A percentile compares a stretch with the other conserved stretches of the same genome.
These are phyloP conservation scores for Aspergillus sergii DNA, from an alignment of 2,329 filamentous ascomycete species.

Conservation along the genomic window DNA sequence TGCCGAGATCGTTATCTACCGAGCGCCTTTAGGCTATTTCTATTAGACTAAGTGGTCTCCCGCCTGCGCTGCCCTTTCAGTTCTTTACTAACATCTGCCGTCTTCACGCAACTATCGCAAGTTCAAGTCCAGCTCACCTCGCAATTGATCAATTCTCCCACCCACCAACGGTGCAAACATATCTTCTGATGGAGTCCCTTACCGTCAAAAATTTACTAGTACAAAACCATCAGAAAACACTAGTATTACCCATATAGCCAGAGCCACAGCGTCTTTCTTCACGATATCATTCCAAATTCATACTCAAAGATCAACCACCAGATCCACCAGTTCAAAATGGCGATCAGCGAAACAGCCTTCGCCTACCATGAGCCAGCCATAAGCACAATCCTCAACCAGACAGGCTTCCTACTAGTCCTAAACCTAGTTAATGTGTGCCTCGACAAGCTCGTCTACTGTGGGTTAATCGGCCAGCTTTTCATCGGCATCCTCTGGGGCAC, in stretches of 20 bases:
- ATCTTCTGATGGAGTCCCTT: constrained; percentile 7
- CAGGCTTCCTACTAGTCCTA: constrained; percentile 65
- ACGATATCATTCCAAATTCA: background rate
- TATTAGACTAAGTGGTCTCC: background rate
- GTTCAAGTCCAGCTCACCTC: background rate
- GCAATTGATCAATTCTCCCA: background rate
- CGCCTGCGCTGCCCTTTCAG: background rate
- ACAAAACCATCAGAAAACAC: background rate
- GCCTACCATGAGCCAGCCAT: constrained; percentile 68
- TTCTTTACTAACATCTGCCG: background rate
- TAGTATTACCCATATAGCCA: constrained; percentile 2
- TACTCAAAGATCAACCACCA: background rate
- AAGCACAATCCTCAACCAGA: constrained; percentile 59
- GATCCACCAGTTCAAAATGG: background rate
- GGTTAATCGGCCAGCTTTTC: constrained; percentile 71
- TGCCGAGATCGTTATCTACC: background rate
- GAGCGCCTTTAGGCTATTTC: background rate
- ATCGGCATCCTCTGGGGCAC: constrained; percentile 71
- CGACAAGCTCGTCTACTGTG: constrained; percentile 66
- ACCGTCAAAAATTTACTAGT: background rate
- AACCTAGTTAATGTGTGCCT: constrained; percentile 62
- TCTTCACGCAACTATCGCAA: background rate
- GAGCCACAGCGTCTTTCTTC: background rate
- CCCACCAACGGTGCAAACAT: background rate
- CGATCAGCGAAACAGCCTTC: constrained; percentile 30